Base-by-base conservation (phyloP, 108 stramenopile species). In the Asterionellopsis glacialis region DNA sequence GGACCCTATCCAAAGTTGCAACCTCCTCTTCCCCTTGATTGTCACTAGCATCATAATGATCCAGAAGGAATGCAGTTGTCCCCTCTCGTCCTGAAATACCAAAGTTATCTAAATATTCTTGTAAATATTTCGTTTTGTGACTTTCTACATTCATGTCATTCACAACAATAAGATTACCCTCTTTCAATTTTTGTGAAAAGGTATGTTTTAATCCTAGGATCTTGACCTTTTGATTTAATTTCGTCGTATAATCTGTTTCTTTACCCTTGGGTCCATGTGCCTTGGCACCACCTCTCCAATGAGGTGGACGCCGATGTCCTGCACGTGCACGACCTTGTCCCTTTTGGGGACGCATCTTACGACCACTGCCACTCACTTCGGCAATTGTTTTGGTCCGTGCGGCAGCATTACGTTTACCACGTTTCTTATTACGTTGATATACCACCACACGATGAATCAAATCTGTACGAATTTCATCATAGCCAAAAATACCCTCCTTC, bases 221-320 rank as follows among this genome's bases (percentile, higher is more conserved):
- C 41, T 82, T 73, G 53, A 84, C 78, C 65, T 90, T 93, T 65
- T 90, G 91, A 75, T 96, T 94, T 53, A 94, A 67, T 72, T 95
- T 94, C 59, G 78, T 82, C 1, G 67, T 73, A 61, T 91, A 96
- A 68, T 96, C 84, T 48, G 72, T 73, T 1, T 78, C 59, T 22
- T 70, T 74, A 11, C 80, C 80, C 76, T 89, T 90, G 43, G 95
- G 93, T 11, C 95, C 95, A 67, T 96, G 95, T 25, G 95, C 91
- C 82, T 94, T 96, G 68, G 91, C 93, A 11, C 95, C 95, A 14
- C 95, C 95, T 19, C 95, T 71, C 93, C 87, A 93, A 78, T 96
- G 95, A 0, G 95, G 83, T 19, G 95, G 90, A 24, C 91, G 78
- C 13, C 76, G 76, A 63, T 96, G 93, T 40, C 95, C 95, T 13